These are phyloP conservation scores for Fragaria ananassa DNA, from an alignment of 306 rosid species.

Conservation along the genomic window DNA sequence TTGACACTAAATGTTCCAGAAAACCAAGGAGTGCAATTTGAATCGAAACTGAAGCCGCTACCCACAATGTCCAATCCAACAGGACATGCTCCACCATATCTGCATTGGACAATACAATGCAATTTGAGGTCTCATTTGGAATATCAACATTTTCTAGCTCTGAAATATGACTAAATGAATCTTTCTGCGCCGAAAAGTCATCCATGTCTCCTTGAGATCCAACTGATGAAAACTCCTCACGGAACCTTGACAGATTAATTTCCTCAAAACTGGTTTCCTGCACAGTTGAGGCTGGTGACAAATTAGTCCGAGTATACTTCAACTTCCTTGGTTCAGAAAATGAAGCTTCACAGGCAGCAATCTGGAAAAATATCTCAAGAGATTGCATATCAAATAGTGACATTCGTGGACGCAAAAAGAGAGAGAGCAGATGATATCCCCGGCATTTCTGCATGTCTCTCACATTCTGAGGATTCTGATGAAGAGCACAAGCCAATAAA, in stretches of 20 bases:
- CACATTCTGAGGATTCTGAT: constrained; percentile 89
- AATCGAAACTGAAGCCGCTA: constrained; percentile 72
- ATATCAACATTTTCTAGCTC: constrained; percentile 87
- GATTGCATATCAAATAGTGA: constrained; percentile 94
- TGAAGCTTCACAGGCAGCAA: constrained; percentile 99
- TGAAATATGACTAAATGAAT: constrained; percentile 89
- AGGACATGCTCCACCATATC: constrained; percentile 99
- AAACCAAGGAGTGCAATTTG: constrained; percentile 94
- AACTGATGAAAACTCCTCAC: constrained; percentile 77
- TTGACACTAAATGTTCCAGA: constrained; percentile 96
- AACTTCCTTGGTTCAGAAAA: constrained; percentile 93
- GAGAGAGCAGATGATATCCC: constrained; percentile 96
- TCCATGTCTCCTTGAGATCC: constrained; percentile 95
- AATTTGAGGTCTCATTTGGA: constrained; percentile 85
- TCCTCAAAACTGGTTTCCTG: constrained; percentile 75
- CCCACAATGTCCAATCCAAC: constrained; percentile 99
- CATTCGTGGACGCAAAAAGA: constrained; percentile 87
- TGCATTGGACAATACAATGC: constrained; percentile 95
- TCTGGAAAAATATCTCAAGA: constrained; percentile 93
- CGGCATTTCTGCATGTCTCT: constrained; percentile 90
- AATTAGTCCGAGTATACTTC: constrained; percentile 44
- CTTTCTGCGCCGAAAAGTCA: constrained; percentile 85
- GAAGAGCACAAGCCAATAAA: constrained; percentile 81
- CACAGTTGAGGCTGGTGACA: constrained; percentile 55
- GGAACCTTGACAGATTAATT: constrained; percentile 67